phyloP scores from a whole-genome alignment of 2,329 filamentous ascomycete genomes.

The Fusarium circinatum region DNA sequence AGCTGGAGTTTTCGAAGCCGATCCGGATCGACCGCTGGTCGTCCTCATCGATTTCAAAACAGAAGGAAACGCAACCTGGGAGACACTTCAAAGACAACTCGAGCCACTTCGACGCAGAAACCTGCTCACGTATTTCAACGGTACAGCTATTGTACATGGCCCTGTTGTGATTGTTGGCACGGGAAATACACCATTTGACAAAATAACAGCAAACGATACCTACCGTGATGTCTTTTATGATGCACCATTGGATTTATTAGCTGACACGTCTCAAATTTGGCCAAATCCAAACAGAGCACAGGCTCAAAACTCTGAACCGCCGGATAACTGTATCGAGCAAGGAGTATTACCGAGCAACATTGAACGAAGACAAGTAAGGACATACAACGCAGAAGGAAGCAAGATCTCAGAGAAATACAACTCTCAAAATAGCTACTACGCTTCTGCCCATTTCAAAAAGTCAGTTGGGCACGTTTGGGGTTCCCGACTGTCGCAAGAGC shows the following conservation, averaged over 20 bases:
- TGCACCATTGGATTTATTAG: background rate
- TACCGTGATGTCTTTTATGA: background rate
- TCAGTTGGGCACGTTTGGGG: background rate
- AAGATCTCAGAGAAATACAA: background rate
- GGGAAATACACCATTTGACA: background rate
- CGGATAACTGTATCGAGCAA: background rate
- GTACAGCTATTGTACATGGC: background rate
- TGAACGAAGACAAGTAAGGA: background rate
- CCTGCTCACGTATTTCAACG: background rate
- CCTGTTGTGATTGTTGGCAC: background rate
- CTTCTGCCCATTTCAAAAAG: background rate
- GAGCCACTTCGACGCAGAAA: background rate
- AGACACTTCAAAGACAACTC: background rate
- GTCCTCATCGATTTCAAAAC: background rate
- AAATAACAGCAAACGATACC: background rate
- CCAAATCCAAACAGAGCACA: background rate
- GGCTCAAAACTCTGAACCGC: background rate
- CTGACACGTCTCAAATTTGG: background rate
- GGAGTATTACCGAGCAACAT: background rate
- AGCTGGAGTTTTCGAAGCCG: background rate
- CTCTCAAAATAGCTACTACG: background rate
- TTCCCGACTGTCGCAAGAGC: background rate
- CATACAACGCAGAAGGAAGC: background rate
- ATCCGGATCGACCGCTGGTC: background rate
- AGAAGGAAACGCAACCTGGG: background rate